These are phyloP conservation scores for Tetradesmus obliquus DNA, from an alignment of 139 green algal species.

Conservation along the genomic window DNA sequence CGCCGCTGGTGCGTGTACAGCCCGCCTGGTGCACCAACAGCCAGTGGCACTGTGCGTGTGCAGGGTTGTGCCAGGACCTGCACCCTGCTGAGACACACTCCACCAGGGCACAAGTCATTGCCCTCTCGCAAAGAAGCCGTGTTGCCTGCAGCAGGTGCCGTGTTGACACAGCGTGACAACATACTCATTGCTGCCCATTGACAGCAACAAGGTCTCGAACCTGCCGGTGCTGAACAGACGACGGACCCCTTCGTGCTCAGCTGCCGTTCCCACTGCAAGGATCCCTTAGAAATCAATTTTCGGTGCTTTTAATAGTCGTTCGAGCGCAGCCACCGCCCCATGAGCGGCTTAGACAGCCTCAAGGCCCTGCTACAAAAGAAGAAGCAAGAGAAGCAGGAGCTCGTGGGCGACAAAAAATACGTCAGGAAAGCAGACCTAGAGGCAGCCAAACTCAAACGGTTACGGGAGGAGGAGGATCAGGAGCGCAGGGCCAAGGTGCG, in stretches of 20 bases:
- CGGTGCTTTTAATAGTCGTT: background rate
- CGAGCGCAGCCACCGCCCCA: background rate
- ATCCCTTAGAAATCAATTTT: background rate
- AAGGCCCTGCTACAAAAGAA: slow-evolving; percentile 69
- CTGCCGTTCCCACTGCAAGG: background rate
- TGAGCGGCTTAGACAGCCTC: slow-evolving; percentile 57
- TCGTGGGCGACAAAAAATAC: slow-evolving; percentile 57
- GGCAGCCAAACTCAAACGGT: slow-evolving; percentile 59
- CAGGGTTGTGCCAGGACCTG: background rate
- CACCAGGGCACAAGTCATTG: background rate
- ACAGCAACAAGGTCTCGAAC: background rate
- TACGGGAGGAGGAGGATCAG: slow-evolving; percentile 68
- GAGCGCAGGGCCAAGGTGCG: slow-evolving; percentile 59
- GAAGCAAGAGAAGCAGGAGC: slow-evolving; percentile 63
- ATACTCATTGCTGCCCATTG: background rate
- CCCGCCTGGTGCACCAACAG: too few relatives aligned
- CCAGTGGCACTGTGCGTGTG: too few relatives aligned
- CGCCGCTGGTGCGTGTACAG: too few relatives aligned
- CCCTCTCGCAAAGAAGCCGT: background rate
- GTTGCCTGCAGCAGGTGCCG: too few relatives aligned
- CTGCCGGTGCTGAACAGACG: background rate
- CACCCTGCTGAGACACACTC: background rate
- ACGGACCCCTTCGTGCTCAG: background rate
- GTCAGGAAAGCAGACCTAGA: slow-evolving; percentile 62
- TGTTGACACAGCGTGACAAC: too few relatives aligned